A percentile compares a stretch with the other conserved stretches of the same genome.
phyloP scores from a whole-genome alignment of 495 filamentous ascomycete genomes.

The Penicillium odoratum region DNA sequence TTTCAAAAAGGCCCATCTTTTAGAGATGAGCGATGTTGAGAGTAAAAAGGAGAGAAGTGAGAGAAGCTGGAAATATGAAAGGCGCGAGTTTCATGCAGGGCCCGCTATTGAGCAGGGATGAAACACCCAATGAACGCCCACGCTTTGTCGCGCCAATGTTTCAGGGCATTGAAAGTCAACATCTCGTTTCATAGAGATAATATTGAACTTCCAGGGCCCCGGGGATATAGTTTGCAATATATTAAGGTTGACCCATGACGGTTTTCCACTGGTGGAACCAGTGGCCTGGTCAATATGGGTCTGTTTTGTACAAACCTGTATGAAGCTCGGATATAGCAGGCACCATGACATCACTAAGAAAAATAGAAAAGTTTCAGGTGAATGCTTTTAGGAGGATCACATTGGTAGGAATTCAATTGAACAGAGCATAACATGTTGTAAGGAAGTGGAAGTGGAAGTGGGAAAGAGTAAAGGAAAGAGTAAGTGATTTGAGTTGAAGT shows the following conservation, averaged over 20 bases:
- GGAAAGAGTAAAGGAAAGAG: neutral
- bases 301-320: neutral
- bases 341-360: conserved; percentile 1
- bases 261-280: conserved; percentile 6
- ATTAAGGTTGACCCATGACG: neutral
- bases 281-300: neutral
- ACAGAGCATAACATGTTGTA: neutral
- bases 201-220: neutral
- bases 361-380: neutral
- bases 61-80: neutral
- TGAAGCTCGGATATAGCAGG: neutral
- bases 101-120: conserved; percentile 19
- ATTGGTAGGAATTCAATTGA: no score
- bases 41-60: conserved; percentile 1
- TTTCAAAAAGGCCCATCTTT: conserved; percentile 42
- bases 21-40: neutral
- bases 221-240: neutral
- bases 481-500: neutral
- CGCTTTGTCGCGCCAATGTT: neutral
- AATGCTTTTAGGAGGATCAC: no score
- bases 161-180: neutral
- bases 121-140: conserved; percentile 20
- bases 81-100: conserved; percentile 16
- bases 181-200: neutral
- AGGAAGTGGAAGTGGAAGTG: neutral